Percentiles rank a stretch among this genome's conserved stretches.
Conservation (phyloP, 108 stramenopile genomes). For the Chaetoceros tenuissimus region DNA sequence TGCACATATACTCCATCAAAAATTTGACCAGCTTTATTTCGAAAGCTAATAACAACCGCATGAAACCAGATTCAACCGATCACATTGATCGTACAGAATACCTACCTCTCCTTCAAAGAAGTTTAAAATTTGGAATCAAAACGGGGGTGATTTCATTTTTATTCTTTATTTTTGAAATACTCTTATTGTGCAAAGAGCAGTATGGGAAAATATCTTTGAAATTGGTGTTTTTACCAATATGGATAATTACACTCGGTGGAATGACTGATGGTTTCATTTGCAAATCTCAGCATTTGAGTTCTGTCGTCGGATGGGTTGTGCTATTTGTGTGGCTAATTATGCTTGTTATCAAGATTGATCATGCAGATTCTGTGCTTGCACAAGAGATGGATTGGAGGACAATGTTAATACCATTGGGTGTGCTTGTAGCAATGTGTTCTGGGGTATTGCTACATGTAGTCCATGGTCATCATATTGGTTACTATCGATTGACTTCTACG, state of each 20-base stretch:
- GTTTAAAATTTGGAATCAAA: conserved; percentile 78
- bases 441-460: conserved; percentile 67
- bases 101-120: conserved; percentile 70
- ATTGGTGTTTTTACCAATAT: conserved; percentile 48
- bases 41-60: conserved; percentile 71
- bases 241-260: conserved; percentile 61
- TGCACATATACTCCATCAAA: conserved; percentile 56
- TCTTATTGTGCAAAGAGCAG: conserved; percentile 48
- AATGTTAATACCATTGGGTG: conserved; percentile 51
- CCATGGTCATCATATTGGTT: conserved; percentile 80
- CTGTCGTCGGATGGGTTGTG: conserved; percentile 60
- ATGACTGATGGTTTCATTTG: conserved; percentile 73
- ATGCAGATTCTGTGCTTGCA: conserved; percentile 28
- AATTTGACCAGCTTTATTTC: conserved; percentile 70
- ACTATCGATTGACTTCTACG: conserved; percentile 68
- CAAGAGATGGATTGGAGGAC: too few species aligned
- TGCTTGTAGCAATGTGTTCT: conserved; percentile 47
- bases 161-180: conserved; percentile 70
- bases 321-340: conserved; percentile 52
- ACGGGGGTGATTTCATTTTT: conserved; percentile 74
- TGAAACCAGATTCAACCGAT: conserved; percentile 73
- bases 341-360: conserved; percentile 56
- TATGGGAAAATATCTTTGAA: conserved; percentile 31
- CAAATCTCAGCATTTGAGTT: conserved; percentile 69
- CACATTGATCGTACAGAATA: conserved; percentile 79